phyloP scores from a whole-genome alignment of 768 basidiomycete genomes.

The Phlebiopsis gigantea region DNA sequence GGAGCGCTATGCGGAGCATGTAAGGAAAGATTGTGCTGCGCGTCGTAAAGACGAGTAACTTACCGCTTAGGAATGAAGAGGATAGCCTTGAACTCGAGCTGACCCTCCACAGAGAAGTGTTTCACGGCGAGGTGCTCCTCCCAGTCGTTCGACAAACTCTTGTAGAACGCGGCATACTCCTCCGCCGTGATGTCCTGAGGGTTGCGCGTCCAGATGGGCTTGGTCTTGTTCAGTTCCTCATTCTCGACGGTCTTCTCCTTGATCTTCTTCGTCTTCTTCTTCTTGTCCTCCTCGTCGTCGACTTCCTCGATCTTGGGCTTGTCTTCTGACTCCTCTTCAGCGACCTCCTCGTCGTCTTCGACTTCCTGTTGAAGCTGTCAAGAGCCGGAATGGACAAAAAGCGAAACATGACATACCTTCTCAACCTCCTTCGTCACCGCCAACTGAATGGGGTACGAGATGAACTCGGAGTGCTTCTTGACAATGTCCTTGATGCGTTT shows the following conservation, averaged over 20 bases:
- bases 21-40: slow-evolving; percentile 4
- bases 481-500: slow-evolving; percentile 99
- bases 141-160: slow-evolving; percentile 99
- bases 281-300: slow-evolving; percentile 66
- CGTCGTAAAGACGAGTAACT: slow-evolving; percentile 21
- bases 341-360: slow-evolving; percentile 73
- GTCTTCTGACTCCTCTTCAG: slow-evolving; percentile 66
- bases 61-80: slow-evolving; percentile 96
- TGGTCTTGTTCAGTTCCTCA: slow-evolving; percentile 99
- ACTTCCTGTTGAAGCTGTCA: slow-evolving; percentile 56
- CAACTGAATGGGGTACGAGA: slow-evolving; percentile 98
- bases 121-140: slow-evolving; percentile 99
- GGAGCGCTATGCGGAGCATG: slow-evolving; percentile 59
- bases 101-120: slow-evolving; percentile 99
- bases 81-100: slow-evolving; percentile 99
- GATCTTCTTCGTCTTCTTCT: slow-evolving; percentile 79
- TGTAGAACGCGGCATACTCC: slow-evolving; percentile 97
- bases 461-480: slow-evolving; percentile 99
- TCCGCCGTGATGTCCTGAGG: slow-evolving; percentile 89
- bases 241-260: slow-evolving; percentile 83
- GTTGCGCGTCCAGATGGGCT: slow-evolving; percentile 99
- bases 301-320: slow-evolving; percentile 72
- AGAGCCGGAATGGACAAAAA: neutral
- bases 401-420: slow-evolving; percentile 58
- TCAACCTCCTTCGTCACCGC: slow-evolving; percentile 99